These are phyloP conservation scores for Dioscorea cayenensis DNA, from an alignment of 116 monocot genomes.

Conservation along the genomic window DNA sequence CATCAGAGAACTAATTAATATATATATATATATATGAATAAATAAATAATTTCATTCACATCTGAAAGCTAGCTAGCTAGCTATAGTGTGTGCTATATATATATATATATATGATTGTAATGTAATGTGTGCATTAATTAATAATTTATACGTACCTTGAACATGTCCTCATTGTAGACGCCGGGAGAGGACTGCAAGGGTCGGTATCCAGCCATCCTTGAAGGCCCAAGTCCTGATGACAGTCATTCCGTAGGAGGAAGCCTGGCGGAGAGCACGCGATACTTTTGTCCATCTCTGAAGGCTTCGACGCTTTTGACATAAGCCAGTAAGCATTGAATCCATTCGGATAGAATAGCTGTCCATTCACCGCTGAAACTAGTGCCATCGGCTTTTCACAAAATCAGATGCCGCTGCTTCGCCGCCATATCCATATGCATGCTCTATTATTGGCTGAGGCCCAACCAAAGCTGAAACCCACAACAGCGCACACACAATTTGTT, in stretches of 20 bases:
- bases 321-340: constrained; percentile 1
- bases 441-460: no score
- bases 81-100: neutral
- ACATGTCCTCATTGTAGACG: constrained; percentile 48
- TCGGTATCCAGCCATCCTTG: constrained; percentile 41
- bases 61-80: no score
- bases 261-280: constrained; percentile 29
- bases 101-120: no score
- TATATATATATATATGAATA: no score
- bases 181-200: constrained; percentile 57
- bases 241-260: constrained; percentile 25
- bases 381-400: neutral
- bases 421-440: no score
- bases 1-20: neutral
- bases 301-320: neutral
- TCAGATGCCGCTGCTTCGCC: neutral
- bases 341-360: neutral
- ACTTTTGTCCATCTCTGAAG: constrained; percentile 19
- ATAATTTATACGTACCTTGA: no score
- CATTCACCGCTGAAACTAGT: neutral
- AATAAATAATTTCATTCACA: neutral
- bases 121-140: no score
- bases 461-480: no score
- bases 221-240: constrained; percentile 71
- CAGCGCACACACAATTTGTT: no score